A percentile compares a stretch with the other conserved stretches of the same genome.
Evolutionary conservation across 169 alveolate species (phyloP).

Genomic region (Perkinsus olseni): DNA sequence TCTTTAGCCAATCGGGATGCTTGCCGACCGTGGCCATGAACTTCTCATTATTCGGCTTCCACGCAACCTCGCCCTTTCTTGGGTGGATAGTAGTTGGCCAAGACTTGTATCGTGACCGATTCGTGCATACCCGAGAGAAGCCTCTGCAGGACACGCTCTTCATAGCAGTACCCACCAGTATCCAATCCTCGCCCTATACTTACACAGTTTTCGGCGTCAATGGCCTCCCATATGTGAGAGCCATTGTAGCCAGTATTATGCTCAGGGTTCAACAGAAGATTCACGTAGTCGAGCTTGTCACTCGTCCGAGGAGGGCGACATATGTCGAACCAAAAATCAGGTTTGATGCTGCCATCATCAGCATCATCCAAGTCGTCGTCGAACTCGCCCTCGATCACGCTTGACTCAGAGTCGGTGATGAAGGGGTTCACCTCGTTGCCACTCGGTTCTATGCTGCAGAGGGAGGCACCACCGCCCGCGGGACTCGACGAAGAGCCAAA

Average conservation of each 20-base stretch:
- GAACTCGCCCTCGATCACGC: not conserved
- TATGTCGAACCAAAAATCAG: constrained; percentile 13
- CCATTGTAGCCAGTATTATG: constrained; percentile 10
- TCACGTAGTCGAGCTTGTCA: not conserved
- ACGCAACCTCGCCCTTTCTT: not conserved
- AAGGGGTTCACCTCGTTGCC: not conserved
- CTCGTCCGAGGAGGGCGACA: not conserved
- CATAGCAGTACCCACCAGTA: constrained; percentile 3
- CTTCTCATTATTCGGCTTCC: not conserved
- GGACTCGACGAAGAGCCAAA: not conserved
- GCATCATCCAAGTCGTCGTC: not conserved
- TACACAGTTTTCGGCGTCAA: constrained; percentile 9
- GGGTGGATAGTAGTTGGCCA: constrained; percentile 12
- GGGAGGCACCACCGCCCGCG: not conserved
- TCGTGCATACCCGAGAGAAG: constrained; percentile 15
- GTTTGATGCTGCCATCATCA: not conserved
- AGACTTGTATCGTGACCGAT: not conserved
- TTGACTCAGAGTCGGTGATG: not conserved
- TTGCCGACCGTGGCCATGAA: constrained; percentile 7
- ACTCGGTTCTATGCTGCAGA: not conserved
- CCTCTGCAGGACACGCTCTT: constrained; percentile 10
- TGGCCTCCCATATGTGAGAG: constrained; percentile 17
- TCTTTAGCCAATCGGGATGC: constrained; percentile 12
- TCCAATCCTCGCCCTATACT: not conserved
- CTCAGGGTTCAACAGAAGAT: constrained; percentile 1